Base-by-base conservation (phyloP, 768 basidiomycete genomes). In the Leucocoprinus sp. region DNA sequence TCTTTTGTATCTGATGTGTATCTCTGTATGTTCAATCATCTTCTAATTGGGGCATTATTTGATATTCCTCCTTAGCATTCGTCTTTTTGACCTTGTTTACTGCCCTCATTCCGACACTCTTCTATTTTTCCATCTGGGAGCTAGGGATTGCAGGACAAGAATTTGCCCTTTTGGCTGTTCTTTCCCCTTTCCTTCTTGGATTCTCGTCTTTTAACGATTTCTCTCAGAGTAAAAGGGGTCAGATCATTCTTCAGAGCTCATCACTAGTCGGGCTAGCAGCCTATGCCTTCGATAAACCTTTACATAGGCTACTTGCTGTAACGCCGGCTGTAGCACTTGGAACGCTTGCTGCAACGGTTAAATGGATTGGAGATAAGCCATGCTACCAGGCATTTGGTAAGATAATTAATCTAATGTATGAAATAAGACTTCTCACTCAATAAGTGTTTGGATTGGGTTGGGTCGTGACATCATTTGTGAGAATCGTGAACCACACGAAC, bases 51-150 rank as follows among this genome's bases (percentile, higher is more conserved):
- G 31, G 43, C 44, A 18, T 21, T 55, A 31, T 57, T 38, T 31
- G 37, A 9, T 22, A 22, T n/a, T 27, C 26, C 35, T 11, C 15
- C 24, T 28, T 28, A 89, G 86, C 84, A 3, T 89, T 81, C 56
- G 66, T 84, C 14, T 88, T 83, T 61, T 90, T 86, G 85, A 85
- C 89, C 1, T 71, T 87, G 38, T 79, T 86, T 59, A 93, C 91
- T 1, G 73, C 79, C 2, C 76, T 92, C 15, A 75, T 82, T 5
- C 81, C 84, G 1, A 80, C 85, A 3, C 68, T 93, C 3, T 93
- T 93, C 67, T 93, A 93, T 64, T 93, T 90, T 65, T 91, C 87
- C 19, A 79, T 95, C 15, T 93, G 91, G 91, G 75, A 89, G 57
- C 79, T 93, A 14, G 88, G 84, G 21, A 71, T 93, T 23, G 78